Conservation (phyloP, 495 filamentous ascomycete genomes). For the Annulohypoxylon nitens region DNA sequence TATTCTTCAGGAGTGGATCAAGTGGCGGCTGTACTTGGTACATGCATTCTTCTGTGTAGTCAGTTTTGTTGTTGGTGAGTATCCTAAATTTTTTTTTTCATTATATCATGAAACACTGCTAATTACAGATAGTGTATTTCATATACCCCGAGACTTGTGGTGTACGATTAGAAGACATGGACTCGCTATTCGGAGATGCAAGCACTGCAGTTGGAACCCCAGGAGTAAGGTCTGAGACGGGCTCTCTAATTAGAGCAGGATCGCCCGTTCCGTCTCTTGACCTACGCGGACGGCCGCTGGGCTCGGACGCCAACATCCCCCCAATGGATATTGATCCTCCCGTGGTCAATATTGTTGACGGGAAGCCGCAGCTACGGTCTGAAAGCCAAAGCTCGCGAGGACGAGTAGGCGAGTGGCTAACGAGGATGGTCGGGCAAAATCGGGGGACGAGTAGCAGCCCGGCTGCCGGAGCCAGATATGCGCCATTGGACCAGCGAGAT, state of each 20-base stretch:
- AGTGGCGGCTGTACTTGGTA: conserved; percentile 92
- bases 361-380: conserved; percentile 43
- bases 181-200: conserved; percentile 88
- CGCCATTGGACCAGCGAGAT: conserved; percentile 58
- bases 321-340: conserved; percentile 58
- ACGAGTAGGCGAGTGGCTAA: conserved; percentile 64
- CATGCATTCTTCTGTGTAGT: conserved; percentile 98
- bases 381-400: conserved; percentile 51
- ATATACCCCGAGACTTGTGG: conserved; percentile 97
- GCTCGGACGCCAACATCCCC: conserved; percentile 53
- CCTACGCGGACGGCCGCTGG: conserved; percentile 64
- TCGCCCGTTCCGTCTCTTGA: conserved; percentile 87
- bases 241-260: conserved; percentile 75
- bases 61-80: conserved; percentile 95
- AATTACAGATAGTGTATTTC: conserved; percentile 80
- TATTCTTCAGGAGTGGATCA: conserved; percentile 87
- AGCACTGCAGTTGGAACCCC: conserved; percentile 74
- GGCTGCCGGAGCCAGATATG: conserved; percentile 54
- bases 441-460: conserved; percentile 50
- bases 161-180: conserved; percentile 96
- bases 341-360: conserved; percentile 48
- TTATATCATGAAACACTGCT: conserved; percentile 24
- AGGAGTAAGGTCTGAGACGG: conserved; percentile 70
- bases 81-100: not conserved
- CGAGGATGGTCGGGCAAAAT: conserved; percentile 58